phyloP scores from a whole-genome alignment of 169 alveolate species.

The Plasmodium vivax region DNA sequence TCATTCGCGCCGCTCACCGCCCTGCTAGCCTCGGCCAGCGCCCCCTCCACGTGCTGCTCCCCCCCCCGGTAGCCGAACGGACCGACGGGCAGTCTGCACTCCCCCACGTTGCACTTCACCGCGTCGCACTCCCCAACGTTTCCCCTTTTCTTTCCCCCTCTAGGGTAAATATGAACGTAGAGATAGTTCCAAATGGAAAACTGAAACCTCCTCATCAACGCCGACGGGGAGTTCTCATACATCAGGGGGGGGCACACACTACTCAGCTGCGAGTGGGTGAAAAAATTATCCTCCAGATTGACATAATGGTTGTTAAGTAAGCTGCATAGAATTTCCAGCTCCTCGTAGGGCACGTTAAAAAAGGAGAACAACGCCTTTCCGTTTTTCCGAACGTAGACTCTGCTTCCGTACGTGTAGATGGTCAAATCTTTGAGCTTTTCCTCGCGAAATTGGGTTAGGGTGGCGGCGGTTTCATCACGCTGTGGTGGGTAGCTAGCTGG shows the following conservation, averaged over 20 bases:
- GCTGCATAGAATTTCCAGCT: background rate
- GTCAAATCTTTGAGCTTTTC: background rate
- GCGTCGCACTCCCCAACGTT: background rate
- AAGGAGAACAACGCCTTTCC: conserved; percentile 26
- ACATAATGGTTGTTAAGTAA: conserved; percentile 25
- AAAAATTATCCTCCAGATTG: conserved; percentile 45
- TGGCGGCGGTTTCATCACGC: background rate
- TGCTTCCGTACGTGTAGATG: background rate
- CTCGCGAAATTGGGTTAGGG: background rate
- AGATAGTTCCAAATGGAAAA: conserved; percentile 50
- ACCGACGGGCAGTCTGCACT: background rate
- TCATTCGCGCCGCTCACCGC: background rate
- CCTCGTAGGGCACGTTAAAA: conserved; percentile 26
- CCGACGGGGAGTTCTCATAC: background rate
- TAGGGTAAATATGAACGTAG: conserved; percentile 23
- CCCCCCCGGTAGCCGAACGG: background rate
- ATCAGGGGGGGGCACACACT: background rate
- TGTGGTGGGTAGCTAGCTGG: background rate
- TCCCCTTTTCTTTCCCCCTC: background rate
- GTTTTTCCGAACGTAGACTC: conserved; percentile 8
- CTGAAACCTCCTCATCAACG: background rate
- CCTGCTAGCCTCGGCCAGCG: background rate
- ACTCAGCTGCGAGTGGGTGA: conserved; percentile 10
- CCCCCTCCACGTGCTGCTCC: background rate
- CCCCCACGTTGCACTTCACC: background rate